Evolutionary conservation across 257 asterid species (phyloP).

Genomic region (Nicotiana paniculata): DNA sequence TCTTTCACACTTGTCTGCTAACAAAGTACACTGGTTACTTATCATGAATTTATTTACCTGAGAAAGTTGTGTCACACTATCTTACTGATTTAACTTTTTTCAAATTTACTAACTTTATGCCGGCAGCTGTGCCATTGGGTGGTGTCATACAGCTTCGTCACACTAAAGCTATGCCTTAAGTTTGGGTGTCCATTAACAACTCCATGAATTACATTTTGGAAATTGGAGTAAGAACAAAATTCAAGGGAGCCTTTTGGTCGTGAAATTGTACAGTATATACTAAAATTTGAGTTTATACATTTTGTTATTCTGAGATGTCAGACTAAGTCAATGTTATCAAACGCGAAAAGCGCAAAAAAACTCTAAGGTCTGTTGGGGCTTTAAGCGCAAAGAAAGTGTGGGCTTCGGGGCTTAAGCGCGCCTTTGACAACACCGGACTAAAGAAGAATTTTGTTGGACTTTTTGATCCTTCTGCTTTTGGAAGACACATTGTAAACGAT

Average conservation of each 20-base stretch:
- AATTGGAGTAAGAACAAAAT: not conserved
- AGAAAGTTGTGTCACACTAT: not conserved
- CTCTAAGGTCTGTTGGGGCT: too few species aligned
- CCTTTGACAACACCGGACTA: too few species aligned
- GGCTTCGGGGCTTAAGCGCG: too few species aligned
- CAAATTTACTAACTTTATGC: not conserved
- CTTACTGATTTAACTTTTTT: not conserved
- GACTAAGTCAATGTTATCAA: not conserved
- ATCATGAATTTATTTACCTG: not conserved
- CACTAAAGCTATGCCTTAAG: not conserved
- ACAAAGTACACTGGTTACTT: not conserved
- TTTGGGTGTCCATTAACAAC: not conserved
- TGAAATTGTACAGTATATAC: not conserved
- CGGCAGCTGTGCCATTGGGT: not conserved
- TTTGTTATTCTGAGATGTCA: not conserved
- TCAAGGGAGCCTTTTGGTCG: not conserved
- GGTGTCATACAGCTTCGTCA: not conserved
- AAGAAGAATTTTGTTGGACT: not conserved
- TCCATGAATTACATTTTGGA: not conserved
- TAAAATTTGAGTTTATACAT: not conserved
- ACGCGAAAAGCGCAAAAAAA: too few species aligned
- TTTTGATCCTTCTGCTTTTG: not conserved
- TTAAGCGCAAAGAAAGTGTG: too few species aligned
- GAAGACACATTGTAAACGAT: not conserved
- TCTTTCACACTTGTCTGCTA: not conserved